These are phyloP conservation scores for Cyclotella cryptica DNA, from an alignment of 108 stramenopile species.

Conservation along the genomic window DNA sequence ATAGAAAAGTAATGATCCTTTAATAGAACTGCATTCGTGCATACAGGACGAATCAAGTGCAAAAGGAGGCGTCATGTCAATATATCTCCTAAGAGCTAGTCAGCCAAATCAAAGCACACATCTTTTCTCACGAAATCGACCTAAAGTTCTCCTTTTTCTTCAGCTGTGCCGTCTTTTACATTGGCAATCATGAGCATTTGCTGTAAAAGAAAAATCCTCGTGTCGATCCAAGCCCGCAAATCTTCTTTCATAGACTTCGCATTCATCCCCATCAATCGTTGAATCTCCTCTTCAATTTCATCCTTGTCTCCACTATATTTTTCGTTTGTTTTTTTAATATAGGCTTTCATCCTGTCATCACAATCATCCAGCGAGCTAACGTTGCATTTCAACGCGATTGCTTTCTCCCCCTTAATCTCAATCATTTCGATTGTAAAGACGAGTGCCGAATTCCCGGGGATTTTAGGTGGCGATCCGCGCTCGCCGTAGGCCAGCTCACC, in stretches of 20 bases:
- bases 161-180: conserved; percentile 41
- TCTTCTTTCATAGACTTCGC: conserved; percentile 53
- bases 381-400: conserved; percentile 65
- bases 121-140: too few relatives aligned
- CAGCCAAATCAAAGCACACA: conserved; percentile 11
- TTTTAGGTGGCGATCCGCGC: conserved; percentile 73
- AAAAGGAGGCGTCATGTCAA: background rate
- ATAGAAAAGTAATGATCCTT: too few relatives aligned
- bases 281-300: conserved; percentile 56
- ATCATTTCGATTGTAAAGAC: conserved; percentile 93
- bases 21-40: too few relatives aligned
- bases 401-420: conserved; percentile 71
- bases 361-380: conserved; percentile 54
- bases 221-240: conserved; percentile 53
- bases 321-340: conserved; percentile 64
- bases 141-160: too few relatives aligned
- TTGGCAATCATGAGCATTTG: conserved; percentile 50
- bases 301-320: conserved; percentile 46
- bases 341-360: conserved; percentile 69
- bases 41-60: background rate
- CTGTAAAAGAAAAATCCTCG: conserved; percentile 54
- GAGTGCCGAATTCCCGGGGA: conserved; percentile 80
- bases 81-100: background rate
- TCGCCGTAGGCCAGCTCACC: conserved; percentile 91
- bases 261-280: conserved; percentile 57